Percentiles rank a stretch among this genome's conserved stretches.
phyloP scores from a whole-genome alignment of 2,329 filamentous ascomycete genomes.

The Plenodomus biglobosus region DNA sequence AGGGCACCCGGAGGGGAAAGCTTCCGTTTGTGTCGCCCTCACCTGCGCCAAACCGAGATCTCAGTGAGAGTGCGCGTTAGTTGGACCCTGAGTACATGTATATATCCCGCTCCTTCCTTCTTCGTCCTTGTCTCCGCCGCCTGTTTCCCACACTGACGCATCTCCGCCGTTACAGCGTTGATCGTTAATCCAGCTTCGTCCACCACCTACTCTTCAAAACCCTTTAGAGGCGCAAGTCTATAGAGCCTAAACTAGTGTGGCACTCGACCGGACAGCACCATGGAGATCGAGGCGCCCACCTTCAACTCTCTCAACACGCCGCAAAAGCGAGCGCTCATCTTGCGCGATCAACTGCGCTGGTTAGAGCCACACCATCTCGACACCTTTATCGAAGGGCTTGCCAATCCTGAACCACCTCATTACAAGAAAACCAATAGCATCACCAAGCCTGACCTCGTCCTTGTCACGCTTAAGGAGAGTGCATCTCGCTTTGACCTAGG shows the following conservation, averaged over 20 bases:
- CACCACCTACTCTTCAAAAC: too few relatives aligned
- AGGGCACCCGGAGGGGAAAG: neutral
- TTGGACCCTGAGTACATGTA: neutral
- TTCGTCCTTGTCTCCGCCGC: neutral
- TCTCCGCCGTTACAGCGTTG: neutral
- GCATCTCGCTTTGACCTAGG: slow-evolving; percentile 32
- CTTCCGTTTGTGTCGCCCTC: neutral
- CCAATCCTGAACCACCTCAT: slow-evolving; percentile 30
- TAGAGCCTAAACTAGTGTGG: too few relatives aligned
- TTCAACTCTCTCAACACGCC: slow-evolving; percentile 26
- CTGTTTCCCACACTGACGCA: neutral
- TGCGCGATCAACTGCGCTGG: slow-evolving; percentile 34
- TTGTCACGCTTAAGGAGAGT: slow-evolving; percentile 24
- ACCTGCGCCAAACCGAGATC: neutral
- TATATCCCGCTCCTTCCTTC: neutral
- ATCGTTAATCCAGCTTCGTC: too few relatives aligned
- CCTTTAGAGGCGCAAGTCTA: too few relatives aligned
- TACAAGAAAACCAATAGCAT: slow-evolving; percentile 27
- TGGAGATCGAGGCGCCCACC: slow-evolving; percentile 18
- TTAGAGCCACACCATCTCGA: slow-evolving; percentile 27
- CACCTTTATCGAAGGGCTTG: slow-evolving; percentile 28
- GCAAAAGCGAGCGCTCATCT: slow-evolving; percentile 31
- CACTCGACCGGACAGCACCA: neutral
- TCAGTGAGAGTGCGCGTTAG: neutral
- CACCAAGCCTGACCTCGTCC: slow-evolving; percentile 21